phyloP scores from a whole-genome alignment of 2,329 filamentous ascomycete species.

The Talaromyces sp. region DNA sequence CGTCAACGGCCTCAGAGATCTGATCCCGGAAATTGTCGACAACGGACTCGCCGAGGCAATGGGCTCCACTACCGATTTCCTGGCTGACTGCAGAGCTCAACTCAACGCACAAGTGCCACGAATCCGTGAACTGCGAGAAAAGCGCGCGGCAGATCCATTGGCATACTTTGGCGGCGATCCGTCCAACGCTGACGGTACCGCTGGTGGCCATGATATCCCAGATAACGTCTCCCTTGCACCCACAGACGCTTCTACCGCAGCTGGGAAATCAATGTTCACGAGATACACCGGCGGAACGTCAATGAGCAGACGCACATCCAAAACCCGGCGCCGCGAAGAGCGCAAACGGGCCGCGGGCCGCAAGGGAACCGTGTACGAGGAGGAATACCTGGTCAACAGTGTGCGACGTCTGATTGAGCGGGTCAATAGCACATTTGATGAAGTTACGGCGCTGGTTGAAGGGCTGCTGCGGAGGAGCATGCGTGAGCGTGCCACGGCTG shows the following conservation, averaged over 20 bases:
- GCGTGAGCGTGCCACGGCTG: constrained; percentile 76
- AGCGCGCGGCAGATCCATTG: constrained; percentile 77
- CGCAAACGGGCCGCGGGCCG: constrained; percentile 90
- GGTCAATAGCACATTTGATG: constrained; percentile 65
- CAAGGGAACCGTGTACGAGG: constrained; percentile 96
- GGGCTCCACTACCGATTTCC: constrained; percentile 76
- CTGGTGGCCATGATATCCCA: constrained; percentile 62
- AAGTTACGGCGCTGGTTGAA: constrained; percentile 68
- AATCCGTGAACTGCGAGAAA: constrained; percentile 71
- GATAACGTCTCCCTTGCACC: constrained; percentile 91
- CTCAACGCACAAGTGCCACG: constrained; percentile 79
- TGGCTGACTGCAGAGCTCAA: constrained; percentile 88
- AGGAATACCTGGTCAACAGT: constrained; percentile 91
- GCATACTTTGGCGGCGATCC: constrained; percentile 81
- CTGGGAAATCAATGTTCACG: constrained; percentile 81
- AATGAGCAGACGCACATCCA: constrained; percentile 66
- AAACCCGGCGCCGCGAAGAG: constrained; percentile 85
- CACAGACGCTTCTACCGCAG: constrained; percentile 71
- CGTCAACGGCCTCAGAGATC: constrained; percentile 52
- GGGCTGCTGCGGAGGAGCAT: constrained; percentile 74
- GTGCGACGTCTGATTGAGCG: constrained; percentile 77
- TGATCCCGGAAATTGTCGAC: constrained; percentile 68
- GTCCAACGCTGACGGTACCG: constrained; percentile 39
- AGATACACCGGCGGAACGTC: constrained; percentile 70
- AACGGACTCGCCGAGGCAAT: constrained; percentile 73